These are phyloP conservation scores for Jatropha curcas DNA, from an alignment of 345 rosid species.

Conservation along the genomic window DNA sequence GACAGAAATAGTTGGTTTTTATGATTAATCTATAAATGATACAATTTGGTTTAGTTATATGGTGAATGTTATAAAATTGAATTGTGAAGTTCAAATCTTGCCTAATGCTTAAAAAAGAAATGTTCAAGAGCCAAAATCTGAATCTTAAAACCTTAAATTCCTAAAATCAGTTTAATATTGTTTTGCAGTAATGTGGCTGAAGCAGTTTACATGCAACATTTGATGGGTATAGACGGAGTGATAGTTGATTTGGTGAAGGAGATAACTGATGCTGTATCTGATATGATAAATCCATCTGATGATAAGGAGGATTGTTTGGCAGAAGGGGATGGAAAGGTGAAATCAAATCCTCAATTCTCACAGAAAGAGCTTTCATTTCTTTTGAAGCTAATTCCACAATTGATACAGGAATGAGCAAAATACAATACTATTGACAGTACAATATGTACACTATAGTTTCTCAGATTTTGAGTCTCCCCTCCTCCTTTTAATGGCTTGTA, in stretches of 20 bases:
- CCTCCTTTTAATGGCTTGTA: background rate
- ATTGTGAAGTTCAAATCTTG: too few species aligned
- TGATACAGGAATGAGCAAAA: conserved; percentile 53
- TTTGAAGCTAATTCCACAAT: conserved; percentile 78
- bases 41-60: too few species aligned
- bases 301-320: conserved; percentile 11
- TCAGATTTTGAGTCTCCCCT: background rate
- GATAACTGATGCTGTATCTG: conserved; percentile 61
- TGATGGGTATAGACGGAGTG: conserved; percentile 93
- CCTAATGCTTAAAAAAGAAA: too few species aligned
- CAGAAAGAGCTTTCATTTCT: conserved; percentile 77
- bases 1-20: too few species aligned
- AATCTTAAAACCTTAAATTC: too few species aligned
- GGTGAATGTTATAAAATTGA: too few species aligned
- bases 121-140: too few species aligned
- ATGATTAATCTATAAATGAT: too few species aligned
- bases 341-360: conserved; percentile 64
- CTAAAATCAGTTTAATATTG: background rate
- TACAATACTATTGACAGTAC: background rate
- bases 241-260: conserved; percentile 83
- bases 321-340: conserved; percentile 10
- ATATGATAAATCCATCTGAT: conserved; percentile 54
- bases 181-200: conserved; percentile 67
- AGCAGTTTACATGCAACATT: conserved; percentile 84
- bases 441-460: background rate